A percentile compares a stretch with the other conserved stretches of the same genome.
These are phyloP conservation scores for Penicillium griseofulvum DNA, from an alignment of 2,329 filamentous ascomycete species.

Conservation along the genomic window DNA sequence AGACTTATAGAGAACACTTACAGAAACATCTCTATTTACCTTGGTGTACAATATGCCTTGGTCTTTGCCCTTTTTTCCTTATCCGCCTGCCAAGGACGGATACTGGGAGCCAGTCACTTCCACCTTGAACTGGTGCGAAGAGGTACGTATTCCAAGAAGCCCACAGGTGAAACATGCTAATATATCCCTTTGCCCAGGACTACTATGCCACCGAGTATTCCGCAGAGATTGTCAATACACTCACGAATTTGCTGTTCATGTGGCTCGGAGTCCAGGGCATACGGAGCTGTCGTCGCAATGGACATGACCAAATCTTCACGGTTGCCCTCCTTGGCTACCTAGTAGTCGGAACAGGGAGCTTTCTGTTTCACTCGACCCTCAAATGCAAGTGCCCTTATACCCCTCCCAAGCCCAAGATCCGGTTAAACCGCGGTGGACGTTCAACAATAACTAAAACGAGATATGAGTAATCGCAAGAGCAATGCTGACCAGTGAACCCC, in stretches of 20 bases:
- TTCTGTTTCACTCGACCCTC: slow-evolving; percentile 62
- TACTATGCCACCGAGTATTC: slow-evolving; percentile 73
- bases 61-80: slow-evolving; percentile 37
- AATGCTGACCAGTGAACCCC: slow-evolving; percentile 19
- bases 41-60: slow-evolving; percentile 25
- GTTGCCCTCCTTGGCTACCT: slow-evolving; percentile 64
- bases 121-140: slow-evolving; percentile 78
- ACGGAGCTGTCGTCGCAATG: slow-evolving; percentile 66
- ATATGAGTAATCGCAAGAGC: background rate
- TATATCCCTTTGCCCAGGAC: slow-evolving; percentile 51
- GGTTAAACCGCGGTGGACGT: background rate
- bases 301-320: slow-evolving; percentile 73
- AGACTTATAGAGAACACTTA: background rate
- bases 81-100: slow-evolving; percentile 52
- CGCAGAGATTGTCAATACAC: slow-evolving; percentile 74
- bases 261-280: slow-evolving; percentile 74
- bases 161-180: background rate
- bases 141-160: slow-evolving; percentile 48
- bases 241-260: slow-evolving; percentile 81
- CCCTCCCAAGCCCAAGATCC: background rate
- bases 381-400: slow-evolving; percentile 50
- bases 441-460: background rate
- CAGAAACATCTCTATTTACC: background rate
- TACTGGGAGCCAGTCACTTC: slow-evolving; percentile 70
- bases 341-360: slow-evolving; percentile 60